A percentile compares a stretch with the other conserved stretches of the same genome.
Conservation (phyloP, 192 early-diverging fungal genomes). For the Backusella mclennaniae region DNA sequence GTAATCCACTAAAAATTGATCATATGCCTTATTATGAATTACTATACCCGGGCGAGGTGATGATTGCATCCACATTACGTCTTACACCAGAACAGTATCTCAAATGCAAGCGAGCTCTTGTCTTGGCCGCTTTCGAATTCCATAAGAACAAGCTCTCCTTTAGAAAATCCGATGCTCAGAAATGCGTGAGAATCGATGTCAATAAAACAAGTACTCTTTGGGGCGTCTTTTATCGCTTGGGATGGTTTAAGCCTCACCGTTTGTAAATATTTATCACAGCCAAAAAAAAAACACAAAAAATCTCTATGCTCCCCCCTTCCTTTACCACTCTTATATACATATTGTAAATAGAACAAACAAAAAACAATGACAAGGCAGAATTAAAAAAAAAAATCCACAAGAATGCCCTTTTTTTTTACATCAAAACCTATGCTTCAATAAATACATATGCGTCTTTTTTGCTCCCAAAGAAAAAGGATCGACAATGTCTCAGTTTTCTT, state of each 20-base stretch:
- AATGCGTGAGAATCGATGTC: constrained; percentile 87
- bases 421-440: no score
- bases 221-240: constrained; percentile 81
- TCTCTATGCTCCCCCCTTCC: neutral
- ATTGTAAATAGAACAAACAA: neutral
- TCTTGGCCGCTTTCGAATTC: constrained; percentile 58
- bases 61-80: constrained; percentile 78
- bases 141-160: constrained; percentile 46
- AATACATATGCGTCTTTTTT: neutral
- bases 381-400: neutral
- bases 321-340: neutral
- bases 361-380: neutral
- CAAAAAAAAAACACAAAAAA: no score
- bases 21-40: constrained; percentile 47
- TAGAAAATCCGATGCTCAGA: constrained; percentile 91
- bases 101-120: constrained; percentile 73
- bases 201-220: constrained; percentile 90
- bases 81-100: constrained; percentile 84
- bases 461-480: neutral
- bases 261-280: neutral
- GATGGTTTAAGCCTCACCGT: constrained; percentile 63
- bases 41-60: constrained; percentile 63
- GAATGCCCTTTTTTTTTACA: neutral
- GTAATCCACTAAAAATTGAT: constrained; percentile 38
- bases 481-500: neutral